Conservation (phyloP, 257 asterid species). For the Avicennia marina region DNA sequence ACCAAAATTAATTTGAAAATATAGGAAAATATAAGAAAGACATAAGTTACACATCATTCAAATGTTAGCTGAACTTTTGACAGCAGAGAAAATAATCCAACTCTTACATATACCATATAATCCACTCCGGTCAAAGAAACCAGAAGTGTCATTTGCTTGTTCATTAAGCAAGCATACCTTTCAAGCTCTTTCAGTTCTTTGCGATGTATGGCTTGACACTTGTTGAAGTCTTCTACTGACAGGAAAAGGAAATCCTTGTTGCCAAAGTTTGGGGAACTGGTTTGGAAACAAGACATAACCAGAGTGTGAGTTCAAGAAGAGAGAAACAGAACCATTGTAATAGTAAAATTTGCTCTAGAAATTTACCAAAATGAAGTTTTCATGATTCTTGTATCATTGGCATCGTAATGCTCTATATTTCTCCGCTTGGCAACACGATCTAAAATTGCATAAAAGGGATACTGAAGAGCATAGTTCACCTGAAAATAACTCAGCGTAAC, state of each 20-base stretch:
- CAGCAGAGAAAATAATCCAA: not conserved
- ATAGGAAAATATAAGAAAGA: not conserved
- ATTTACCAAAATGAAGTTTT: constrained; percentile 75
- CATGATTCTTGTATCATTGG: constrained; percentile 46
- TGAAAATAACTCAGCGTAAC: constrained; percentile 27
- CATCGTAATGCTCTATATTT: constrained; percentile 53
- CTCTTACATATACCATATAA: not conserved
- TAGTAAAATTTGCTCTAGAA: constrained; percentile 7
- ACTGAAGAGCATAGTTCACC: constrained; percentile 54
- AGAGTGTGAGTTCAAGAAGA: constrained; percentile 2
- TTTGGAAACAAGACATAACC: constrained; percentile 14
- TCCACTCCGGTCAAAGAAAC: constrained; percentile 5
- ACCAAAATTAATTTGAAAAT: not conserved
- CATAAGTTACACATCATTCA: not conserved
- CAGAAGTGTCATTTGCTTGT: not conserved
- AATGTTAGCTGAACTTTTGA: not conserved
- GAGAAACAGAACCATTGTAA: not conserved
- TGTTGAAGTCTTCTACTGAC: constrained; percentile 74
- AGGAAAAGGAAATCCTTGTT: constrained; percentile 55
- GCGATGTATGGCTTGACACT: constrained; percentile 55
- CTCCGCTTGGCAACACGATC: constrained; percentile 56
- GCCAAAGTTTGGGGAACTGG: constrained; percentile 66
- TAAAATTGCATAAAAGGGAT: constrained; percentile 60
- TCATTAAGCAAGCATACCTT: constrained; percentile 39
- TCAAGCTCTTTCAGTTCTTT: constrained; percentile 71